Conservation (phyloP, 208 protist species). For the Leishmania braziliensis region DNA sequence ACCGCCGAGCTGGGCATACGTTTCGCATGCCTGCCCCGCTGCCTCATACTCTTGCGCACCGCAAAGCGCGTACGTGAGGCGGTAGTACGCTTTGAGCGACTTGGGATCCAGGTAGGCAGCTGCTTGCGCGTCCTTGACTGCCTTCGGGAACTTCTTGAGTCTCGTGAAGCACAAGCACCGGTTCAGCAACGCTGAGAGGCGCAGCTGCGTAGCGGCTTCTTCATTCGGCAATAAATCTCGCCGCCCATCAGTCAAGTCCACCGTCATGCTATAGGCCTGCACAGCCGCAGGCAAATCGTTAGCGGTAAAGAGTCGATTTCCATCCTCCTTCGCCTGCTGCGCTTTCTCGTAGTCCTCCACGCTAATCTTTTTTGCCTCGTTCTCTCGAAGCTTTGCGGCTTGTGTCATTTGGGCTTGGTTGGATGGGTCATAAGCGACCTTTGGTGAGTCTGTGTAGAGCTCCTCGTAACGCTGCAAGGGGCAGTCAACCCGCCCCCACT, state of each 20-base stretch:
- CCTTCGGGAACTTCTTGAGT: slow-evolving; percentile 39
- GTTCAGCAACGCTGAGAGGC: slow-evolving; percentile 64
- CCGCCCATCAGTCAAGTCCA: slow-evolving; percentile 69
- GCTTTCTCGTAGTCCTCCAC: slow-evolving; percentile 64
- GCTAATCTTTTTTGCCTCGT: slow-evolving; percentile 68
- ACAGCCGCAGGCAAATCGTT: slow-evolving; percentile 56
- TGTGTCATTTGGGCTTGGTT: slow-evolving; percentile 75
- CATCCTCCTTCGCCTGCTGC: slow-evolving; percentile 56
- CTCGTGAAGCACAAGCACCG: slow-evolving; percentile 55
- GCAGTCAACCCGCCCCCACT: slow-evolving; percentile 84
- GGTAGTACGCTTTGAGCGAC: slow-evolving; percentile 68
- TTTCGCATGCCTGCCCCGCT: slow-evolving; percentile 36
- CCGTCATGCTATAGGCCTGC: slow-evolving; percentile 54
- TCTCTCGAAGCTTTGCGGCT: slow-evolving; percentile 56
- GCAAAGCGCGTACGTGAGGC: slow-evolving; percentile 58
- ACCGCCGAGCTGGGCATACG: slow-evolving; percentile 42
- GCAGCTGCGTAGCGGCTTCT: slow-evolving; percentile 47
- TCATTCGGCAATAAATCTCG: slow-evolving; percentile 72
- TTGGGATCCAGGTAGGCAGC: slow-evolving; percentile 44
- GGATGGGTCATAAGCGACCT: slow-evolving; percentile 57
- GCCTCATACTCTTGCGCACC: slow-evolving; percentile 52
- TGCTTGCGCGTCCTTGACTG: slow-evolving; percentile 41
- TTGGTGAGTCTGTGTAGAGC: slow-evolving; percentile 51
- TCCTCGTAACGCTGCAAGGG: slow-evolving; percentile 43
- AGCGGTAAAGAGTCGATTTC: slow-evolving; percentile 54